These are phyloP conservation scores for Talaromyces sp. DNA, from an alignment of 2,329 filamentous ascomycete species.

Conservation along the genomic window DNA sequence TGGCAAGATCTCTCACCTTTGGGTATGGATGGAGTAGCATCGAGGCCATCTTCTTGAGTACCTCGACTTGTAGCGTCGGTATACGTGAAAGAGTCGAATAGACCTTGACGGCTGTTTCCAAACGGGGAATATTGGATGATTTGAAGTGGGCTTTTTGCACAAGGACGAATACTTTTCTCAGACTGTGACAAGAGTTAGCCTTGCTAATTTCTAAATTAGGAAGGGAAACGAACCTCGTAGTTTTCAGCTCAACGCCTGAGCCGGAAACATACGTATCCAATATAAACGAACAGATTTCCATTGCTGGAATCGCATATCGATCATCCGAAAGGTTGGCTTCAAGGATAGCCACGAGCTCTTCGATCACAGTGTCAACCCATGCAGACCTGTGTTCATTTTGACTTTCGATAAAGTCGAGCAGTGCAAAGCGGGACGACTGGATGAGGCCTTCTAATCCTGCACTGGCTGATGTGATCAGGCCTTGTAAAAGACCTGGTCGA, in stretches of 20 bases:
- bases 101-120: conserved; percentile 72
- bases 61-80: conserved; percentile 48
- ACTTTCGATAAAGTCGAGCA: conserved; percentile 30
- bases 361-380: conserved; percentile 35
- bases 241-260: conserved; percentile 40
- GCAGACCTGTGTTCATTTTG: conserved; percentile 21
- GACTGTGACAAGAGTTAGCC: conserved; percentile 25
- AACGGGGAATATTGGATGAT: conserved; percentile 71
- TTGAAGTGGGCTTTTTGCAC: conserved; percentile 78
- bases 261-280: conserved; percentile 52
- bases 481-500: conserved; percentile 34
- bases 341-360: conserved; percentile 51
- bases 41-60: conserved; percentile 62
- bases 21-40: conserved; percentile 81
- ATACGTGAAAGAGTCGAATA: conserved; percentile 65
- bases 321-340: conserved; percentile 54
- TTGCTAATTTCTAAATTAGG: not conserved
- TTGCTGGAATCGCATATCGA: conserved; percentile 64
- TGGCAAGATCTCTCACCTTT: conserved; percentile 47
- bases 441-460: conserved; percentile 41
- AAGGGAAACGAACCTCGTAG: conserved; percentile 20
- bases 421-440: conserved; percentile 34
- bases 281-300: conserved; percentile 74
- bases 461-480: conserved; percentile 39
- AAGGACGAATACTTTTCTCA: conserved; percentile 59